Evolutionary conservation across 306 rosid genomes (phyloP), one percentile per base, ranked within the genome.

Genomic region (Vigna unguiculata): DNA sequence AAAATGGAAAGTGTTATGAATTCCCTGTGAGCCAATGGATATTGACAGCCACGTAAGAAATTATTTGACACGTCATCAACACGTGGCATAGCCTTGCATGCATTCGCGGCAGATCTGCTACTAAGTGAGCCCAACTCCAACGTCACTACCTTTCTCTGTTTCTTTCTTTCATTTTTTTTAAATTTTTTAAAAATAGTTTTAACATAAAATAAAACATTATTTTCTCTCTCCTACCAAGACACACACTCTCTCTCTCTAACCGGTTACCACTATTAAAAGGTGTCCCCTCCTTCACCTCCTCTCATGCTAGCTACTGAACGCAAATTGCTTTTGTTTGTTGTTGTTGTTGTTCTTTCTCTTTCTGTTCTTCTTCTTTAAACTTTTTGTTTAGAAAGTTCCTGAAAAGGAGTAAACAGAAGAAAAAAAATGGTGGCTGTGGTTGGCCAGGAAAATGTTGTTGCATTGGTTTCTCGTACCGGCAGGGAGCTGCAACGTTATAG

Each of bases 391-490:
- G 22, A 14, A 65, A 66, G 7, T 36, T 46, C n/a, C 51, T 47
- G 36, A 13, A 68, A 72, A 47, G 0, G 36, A 1, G 13, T 6
- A 32, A 57, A 16, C 45, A 16, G 6, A 40, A 40, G 53, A 19
- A 4, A 40, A 10, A 24, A 87, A 76, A 93, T 91, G 93, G 90
- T 88, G 54, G 86, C 92, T 82, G 61, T 91, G 81, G 85, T 88
- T 54, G 81, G 97, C 41, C 88, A 87, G 74, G 89, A 89, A 80
- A 88, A 83, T 78, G 87, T 75, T 60, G 91, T 90, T 0, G 83
- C 88, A 77, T 86, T 94, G 89, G 96, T 90, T 36, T 85, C 98
- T 87, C 98, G 98, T 74, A 91, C 97, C 1, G 98, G 98, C 9
- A 78, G 98, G 47, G 90, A 91, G 53, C 82, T 93, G 80, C 98